phyloP scores from a whole-genome alignment of 768 basidiomycete species.

The Mycena vulgaris region DNA sequence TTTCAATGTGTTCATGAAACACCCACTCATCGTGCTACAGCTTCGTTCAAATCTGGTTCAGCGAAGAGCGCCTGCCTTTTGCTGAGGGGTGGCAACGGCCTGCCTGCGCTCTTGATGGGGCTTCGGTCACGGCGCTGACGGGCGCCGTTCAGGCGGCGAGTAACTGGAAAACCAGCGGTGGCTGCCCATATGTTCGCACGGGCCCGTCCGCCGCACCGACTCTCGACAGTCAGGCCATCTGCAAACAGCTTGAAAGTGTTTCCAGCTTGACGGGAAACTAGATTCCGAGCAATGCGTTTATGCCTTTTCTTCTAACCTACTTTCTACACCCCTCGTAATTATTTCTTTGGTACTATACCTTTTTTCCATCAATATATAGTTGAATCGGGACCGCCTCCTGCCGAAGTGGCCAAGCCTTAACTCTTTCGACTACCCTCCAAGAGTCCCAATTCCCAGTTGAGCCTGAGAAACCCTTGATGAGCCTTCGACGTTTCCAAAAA shows the following conservation, averaged over 20 bases:
- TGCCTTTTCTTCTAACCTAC: too few relatives aligned
- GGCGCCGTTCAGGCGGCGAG: slow-evolving; percentile 28
- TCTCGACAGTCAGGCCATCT: slow-evolving; percentile 33
- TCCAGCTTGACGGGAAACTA: slow-evolving; percentile 21
- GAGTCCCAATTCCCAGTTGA: too few relatives aligned
- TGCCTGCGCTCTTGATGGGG: slow-evolving; percentile 8
- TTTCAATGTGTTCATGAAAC: background rate
- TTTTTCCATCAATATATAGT: too few relatives aligned
- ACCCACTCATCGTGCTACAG: background rate
- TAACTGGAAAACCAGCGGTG: slow-evolving; percentile 33
- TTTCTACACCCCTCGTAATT: too few relatives aligned
- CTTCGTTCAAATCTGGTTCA: slow-evolving; percentile 39
- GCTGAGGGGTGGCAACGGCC: slow-evolving; percentile 35
- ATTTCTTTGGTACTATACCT: too few relatives aligned
- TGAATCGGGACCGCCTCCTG: too few relatives aligned
- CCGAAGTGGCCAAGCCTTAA: too few relatives aligned
- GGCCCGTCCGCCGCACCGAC: slow-evolving; percentile 26
- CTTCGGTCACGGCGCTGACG: slow-evolving; percentile 26
- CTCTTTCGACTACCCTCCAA: too few relatives aligned
- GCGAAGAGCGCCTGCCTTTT: slow-evolving; percentile 37
- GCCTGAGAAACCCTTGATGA: too few relatives aligned
- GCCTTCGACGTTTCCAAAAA: too few relatives aligned
- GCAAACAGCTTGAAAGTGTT: slow-evolving; percentile 28
- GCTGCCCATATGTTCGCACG: slow-evolving; percentile 35
- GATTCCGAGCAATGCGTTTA: background rate